Base-by-base conservation (phyloP, 2,329 filamentous ascomycete species). In the Erysiphe neolycopersici region DNA sequence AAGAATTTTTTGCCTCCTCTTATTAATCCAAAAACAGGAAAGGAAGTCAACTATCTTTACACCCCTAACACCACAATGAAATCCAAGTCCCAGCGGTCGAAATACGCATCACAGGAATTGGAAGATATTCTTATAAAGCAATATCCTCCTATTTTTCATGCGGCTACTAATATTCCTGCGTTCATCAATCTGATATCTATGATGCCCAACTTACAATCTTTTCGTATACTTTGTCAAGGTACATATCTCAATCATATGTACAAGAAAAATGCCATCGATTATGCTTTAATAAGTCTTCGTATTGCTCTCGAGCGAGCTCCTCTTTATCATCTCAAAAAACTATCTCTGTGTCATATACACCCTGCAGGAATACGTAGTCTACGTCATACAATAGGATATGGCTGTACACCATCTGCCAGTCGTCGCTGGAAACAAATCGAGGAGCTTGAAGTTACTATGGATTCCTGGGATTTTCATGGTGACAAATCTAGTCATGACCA, bases 81-180 rank as follows among this genome's bases (percentile, higher is more conserved):
- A 29, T 71, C 66, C 44, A 70, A 66, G 39, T 61, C 74, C 51
- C 66, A 69, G 49, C 54, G 74, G 44, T 79, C 78, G 43, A 87
- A 82, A 60, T 91, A 91, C 58, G 80, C 78, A 51, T 80, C 76
- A 57, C 67, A 70, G 52, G 79, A 82, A 44, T 72, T 89, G 53
- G 83, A 76, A 47, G 78, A 87, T 55, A 68, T 91, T 46, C 66
- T 92, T 47, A 80, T 82, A 13, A 74, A 82, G 56, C 83, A 92
- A 60, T 92, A 91, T 54, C 81, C 82, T 43, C 81, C 84, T 5
- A 63, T 92, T 2, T 92, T 92, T 61, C 84, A 93, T 55, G 80
- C 83, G 6, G 80, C 84, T 8, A 87, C 81, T 47, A 89, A 93
- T 55, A 77, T 91, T 6, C 71, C 79, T 5, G 79, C 80, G 35